Conservation (phyloP, 1,139 yeast genomes). For the Candida frijolesensis region DNA sequence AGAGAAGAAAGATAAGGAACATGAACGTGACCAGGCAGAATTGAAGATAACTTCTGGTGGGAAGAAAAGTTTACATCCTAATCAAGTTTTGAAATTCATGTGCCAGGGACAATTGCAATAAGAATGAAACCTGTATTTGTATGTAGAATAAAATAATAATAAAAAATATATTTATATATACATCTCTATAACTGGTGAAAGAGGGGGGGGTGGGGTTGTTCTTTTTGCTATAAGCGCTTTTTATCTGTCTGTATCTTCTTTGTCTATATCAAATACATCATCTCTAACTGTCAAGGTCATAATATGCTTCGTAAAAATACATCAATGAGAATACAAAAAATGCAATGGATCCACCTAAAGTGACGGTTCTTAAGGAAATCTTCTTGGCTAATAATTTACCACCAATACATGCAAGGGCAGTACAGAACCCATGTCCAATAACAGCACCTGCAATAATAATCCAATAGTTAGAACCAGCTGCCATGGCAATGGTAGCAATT, state of each 20-base stretch:
- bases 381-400: constrained; percentile 88
- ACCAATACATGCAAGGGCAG: constrained; percentile 89
- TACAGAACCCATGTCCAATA: constrained; percentile 88
- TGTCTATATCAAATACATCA: constrained; percentile 1
- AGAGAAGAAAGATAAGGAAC: constrained; percentile 28
- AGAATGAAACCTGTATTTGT: neutral
- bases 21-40: constrained; percentile 30
- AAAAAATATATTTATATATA: neutral
- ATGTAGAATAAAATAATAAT: neutral
- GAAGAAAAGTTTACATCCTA: constrained; percentile 36
- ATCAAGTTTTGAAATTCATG: constrained; percentile 44
- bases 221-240: neutral
- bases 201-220: neutral
- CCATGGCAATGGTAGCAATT: constrained; percentile 97
- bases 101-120: constrained; percentile 34
- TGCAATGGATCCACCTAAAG: constrained; percentile 86
- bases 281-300: constrained; percentile 24
- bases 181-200: neutral
- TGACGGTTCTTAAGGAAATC: constrained; percentile 88
- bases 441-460: constrained; percentile 87
- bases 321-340: constrained; percentile 80
- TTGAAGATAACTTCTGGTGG: constrained; percentile 34
- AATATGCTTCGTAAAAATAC: constrained; percentile 71
- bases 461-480: constrained; percentile 95
- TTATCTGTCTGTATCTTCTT: neutral